These are phyloP conservation scores for Cucurbitaria berberidis DNA, from an alignment of 2,329 filamentous ascomycete genomes.

Conservation along the genomic window DNA sequence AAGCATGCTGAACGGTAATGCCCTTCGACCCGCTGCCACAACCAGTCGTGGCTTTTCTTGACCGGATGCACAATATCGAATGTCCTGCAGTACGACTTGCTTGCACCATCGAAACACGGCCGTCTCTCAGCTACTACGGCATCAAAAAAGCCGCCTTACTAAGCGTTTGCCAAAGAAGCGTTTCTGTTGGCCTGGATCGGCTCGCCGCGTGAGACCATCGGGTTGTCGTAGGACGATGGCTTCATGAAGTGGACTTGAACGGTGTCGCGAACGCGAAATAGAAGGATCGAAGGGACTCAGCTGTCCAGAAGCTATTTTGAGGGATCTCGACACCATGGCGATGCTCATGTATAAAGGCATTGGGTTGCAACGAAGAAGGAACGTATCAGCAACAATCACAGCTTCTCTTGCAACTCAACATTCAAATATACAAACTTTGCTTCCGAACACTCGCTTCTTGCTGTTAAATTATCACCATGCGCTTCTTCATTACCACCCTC, in stretches of 20 bases:
- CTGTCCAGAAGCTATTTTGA: neutral
- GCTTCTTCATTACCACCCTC: conserved; percentile 8
- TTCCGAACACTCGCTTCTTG: neutral
- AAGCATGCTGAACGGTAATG: too few relatives aligned
- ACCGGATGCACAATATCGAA: neutral
- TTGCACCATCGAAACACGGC: neutral
- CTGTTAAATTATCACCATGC: conserved; percentile 7
- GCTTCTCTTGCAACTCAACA: neutral
- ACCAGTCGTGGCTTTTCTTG: neutral
- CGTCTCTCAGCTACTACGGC: neutral
- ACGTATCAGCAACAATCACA: neutral
- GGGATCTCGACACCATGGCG: too few relatives aligned
- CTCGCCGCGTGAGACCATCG: neutral
- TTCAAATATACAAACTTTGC: neutral
- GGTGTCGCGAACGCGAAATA: neutral
- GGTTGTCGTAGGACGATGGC: neutral
- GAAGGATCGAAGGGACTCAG: neutral
- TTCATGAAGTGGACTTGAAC: neutral
- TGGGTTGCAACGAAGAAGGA: neutral
- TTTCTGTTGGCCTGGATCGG: neutral
- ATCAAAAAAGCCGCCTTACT: neutral
- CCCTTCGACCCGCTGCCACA: too few relatives aligned
- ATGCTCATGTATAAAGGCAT: neutral
- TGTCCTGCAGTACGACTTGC: neutral
- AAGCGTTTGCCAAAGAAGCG: neutral